A percentile compares a stretch with the other conserved stretches of the same genome.
These are phyloP conservation scores for Vigna mungo DNA, from an alignment of 306 rosid genomes.

Conservation along the genomic window DNA sequence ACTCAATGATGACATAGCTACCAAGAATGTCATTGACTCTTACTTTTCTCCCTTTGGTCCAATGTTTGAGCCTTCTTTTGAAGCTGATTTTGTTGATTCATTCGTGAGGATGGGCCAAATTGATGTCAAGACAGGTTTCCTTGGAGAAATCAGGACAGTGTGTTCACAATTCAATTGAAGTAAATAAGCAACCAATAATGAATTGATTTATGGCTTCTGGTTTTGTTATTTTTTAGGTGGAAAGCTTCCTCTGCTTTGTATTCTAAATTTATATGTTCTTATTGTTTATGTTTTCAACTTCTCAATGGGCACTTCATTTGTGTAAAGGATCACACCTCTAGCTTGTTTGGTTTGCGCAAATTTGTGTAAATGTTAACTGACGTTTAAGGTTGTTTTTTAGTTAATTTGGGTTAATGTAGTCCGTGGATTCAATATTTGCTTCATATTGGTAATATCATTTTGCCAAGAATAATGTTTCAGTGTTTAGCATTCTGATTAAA, in stretches of 20 bases:
- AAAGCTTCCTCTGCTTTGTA: not conserved
- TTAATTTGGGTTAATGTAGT: too few species aligned
- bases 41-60: constrained; percentile 55
- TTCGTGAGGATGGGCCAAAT: constrained; percentile 80
- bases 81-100: constrained; percentile 65
- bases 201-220: not conserved
- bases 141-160: constrained; percentile 64
- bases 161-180: constrained; percentile 58
- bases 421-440: too few species aligned
- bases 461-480: too few species aligned
- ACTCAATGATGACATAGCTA: constrained; percentile 61
- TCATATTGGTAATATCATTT: too few species aligned
- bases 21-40: constrained; percentile 61
- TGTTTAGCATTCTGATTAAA: too few species aligned
- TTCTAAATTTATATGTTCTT: not conserved
- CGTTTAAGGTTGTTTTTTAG: too few species aligned
- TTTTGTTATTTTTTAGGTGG: not conserved
- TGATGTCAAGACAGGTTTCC: constrained; percentile 72
- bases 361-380: too few species aligned
- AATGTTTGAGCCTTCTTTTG: constrained; percentile 64
- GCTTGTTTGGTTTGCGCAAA: not conserved
- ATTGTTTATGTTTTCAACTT: not conserved
- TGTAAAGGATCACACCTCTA: not conserved
- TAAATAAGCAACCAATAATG: not conserved
- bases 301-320: not conserved